Evolutionary conservation across 352 stramenopile species (phyloP), one percentile per base, ranked within the genome.

Genomic region (Phytophthora europaea): DNA sequence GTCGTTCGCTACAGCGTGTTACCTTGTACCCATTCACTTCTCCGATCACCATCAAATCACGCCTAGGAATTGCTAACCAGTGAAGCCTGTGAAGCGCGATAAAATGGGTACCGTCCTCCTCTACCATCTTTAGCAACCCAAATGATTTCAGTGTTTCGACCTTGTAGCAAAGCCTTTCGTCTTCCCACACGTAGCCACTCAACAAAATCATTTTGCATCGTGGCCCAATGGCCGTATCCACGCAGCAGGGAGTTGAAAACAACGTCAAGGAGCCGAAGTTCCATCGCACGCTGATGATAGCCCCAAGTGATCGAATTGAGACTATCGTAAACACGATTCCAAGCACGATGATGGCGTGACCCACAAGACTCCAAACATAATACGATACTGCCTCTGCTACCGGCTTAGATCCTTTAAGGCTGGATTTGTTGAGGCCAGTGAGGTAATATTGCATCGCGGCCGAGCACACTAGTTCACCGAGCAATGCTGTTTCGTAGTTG

Each of bases 401-500:
- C 0, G 43, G 20, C 12, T 64, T 65, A 2, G 64, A 54, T 1
- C 47, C 20, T 61, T 66, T 67, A 15, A 80, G 57, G 34, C 67
- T 78, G 2, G 73, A 78, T 47, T 67, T 61, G 26, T 80, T 78
- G 8, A 80, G 70, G 2, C 55, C 51, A 15, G 70, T 78, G 28
- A 80, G 61, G 23, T 70, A 80, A 33, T 40, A 72, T n/a, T 80
- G 73, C 60, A 78, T 70, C 22, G 67, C 70, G 3, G 53, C 59
- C 15, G 72, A 47, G 36, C 53, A 67, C 1, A 54, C 61, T 1
- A 80, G 15, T 22, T 80, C 73, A 8, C 73, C 73, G 5, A 78
- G 23, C 36, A 80, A 56, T 18, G 73, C 61, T 34, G 65, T 75
- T 36, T 80, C 73, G 28, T 80, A 73, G 56, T 80, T 80, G 51